Evolutionary conservation across 2,329 filamentous ascomycete species (phyloP), one percentile per base, ranked within the genome.

Genomic region (Cladosporium cucumerinum): DNA sequence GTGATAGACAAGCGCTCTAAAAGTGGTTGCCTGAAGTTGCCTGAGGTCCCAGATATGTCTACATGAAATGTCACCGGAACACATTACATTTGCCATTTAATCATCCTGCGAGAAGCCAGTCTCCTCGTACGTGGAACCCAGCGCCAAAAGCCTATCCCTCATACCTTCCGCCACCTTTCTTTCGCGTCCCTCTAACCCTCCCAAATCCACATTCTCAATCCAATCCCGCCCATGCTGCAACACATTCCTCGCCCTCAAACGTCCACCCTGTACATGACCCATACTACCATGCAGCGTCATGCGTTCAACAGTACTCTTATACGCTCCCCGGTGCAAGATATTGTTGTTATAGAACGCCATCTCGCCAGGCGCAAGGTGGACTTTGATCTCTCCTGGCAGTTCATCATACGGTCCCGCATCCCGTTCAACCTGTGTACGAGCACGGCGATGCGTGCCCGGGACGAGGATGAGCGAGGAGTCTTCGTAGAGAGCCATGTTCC

Each of bases 341-440:
- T 96, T 96, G 74, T 93, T 96, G 76, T 96, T 88, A 74, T 96
- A 96, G 72, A 96, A 96, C 49, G 90, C 90, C 18, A 90, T 86
- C 77, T 96, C 92, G 0, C 92, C 92, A 0, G 91, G 84, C 67
- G 85, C 79, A 67, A 96, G 80, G 73, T 81, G 73, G 18, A 96
- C 91, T 3, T 85, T 78, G 16, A 88, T 73, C 80, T 93, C 88
- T 0, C 80, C 86, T 0, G 88, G 86, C 69, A 95, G 71, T 2
- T 79, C 73, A 69, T 88, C 89, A 71, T 86, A 90, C 0, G 89
- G 88, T 23, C 82, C 86, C 0, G 91, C 91, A 7, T 72, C 76
- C 14, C 91, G 82, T 82, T 96, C 93, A 0, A 71, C 74, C 5
- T 86, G 83, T 0, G 91, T 96, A 52, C 92, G 80, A 36, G 90